These are phyloP conservation scores for Didymella arachidicola DNA, from an alignment of 2,329 filamentous ascomycete genomes.

Conservation along the genomic window DNA sequence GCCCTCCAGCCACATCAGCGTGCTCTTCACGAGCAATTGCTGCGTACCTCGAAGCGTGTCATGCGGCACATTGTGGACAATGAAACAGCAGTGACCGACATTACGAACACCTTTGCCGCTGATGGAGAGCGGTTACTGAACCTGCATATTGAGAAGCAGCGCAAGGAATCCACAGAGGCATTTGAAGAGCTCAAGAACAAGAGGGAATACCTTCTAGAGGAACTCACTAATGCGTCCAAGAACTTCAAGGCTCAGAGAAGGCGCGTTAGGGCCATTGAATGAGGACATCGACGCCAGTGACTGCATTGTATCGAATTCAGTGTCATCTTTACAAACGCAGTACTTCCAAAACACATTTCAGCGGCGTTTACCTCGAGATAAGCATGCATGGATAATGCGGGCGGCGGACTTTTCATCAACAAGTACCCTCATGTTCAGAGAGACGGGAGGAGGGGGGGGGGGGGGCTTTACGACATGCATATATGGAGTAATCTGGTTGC, in stretches of 20 bases:
- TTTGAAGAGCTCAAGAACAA: constrained; percentile 34
- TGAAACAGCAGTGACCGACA: constrained; percentile 54
- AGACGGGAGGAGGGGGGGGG: too few relatives aligned
- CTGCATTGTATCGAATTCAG: background rate
- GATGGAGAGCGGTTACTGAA: constrained; percentile 56
- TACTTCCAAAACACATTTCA: background rate
- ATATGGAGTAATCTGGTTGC: constrained; percentile 1
- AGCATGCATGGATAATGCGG: background rate
- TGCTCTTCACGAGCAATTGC: constrained; percentile 49
- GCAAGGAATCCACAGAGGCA: constrained; percentile 45
- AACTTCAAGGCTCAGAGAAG: constrained; percentile 21
- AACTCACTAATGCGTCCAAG: constrained; percentile 24
- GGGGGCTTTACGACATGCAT: background rate
- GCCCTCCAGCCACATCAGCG: constrained; percentile 52
- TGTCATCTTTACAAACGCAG: background rate
- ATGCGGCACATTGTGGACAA: constrained; percentile 57
- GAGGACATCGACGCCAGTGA: background rate
- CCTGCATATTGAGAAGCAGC: constrained; percentile 52
- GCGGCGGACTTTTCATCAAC: background rate
- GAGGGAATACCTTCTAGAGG: constrained; percentile 31
- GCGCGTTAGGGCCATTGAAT: constrained; percentile 4
- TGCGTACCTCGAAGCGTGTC: constrained; percentile 54
- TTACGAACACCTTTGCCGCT: constrained; percentile 55
- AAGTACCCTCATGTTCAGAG: background rate
- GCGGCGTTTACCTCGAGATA: background rate